Percentiles rank a stretch among this genome's conserved stretches.
Conservation (phyloP, 305 asterid species). For the Plantago rigida region DNA sequence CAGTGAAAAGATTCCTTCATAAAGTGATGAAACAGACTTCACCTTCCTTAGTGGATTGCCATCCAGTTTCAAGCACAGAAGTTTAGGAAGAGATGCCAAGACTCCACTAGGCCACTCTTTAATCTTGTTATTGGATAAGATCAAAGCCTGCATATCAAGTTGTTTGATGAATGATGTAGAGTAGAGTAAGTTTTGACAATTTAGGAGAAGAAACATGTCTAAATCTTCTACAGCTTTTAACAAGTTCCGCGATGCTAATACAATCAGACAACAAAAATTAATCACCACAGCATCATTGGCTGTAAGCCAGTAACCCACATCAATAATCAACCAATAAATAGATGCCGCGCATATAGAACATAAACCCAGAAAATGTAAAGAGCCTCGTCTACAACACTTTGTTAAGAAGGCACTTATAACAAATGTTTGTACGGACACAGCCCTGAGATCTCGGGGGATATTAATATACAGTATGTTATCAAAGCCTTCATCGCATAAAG, state of each 20-base stretch:
- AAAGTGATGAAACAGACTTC: slow-evolving; percentile 18
- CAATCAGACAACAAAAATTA: slow-evolving; percentile 1
- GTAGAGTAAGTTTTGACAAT: too few relatives aligned
- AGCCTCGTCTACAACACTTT: slow-evolving; percentile 18
- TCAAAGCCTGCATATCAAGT: slow-evolving; percentile 47
- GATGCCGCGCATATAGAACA: slow-evolving; percentile 15
- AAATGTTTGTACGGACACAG: slow-evolving; percentile 10
- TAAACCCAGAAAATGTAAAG: slow-evolving; percentile 16
- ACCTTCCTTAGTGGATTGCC: slow-evolving; percentile 75
- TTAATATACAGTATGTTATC: slow-evolving; percentile 1
- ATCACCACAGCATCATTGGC: not conserved
- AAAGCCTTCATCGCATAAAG: slow-evolving; percentile 4
- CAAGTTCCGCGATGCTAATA: slow-evolving; percentile 3
- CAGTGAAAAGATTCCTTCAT: not conserved
- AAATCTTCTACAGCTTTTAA: slow-evolving; percentile 4
- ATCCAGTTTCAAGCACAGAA: slow-evolving; percentile 83
- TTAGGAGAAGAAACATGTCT: too few relatives aligned
- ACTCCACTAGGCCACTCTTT: slow-evolving; percentile 76
- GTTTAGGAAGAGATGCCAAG: slow-evolving; percentile 58
- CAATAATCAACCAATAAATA: slow-evolving; percentile 13
- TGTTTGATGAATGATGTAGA: not conserved
- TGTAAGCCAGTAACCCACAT: not conserved
- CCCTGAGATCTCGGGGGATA: slow-evolving; percentile 8
- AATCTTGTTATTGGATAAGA: slow-evolving; percentile 85
- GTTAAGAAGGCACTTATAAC: slow-evolving; percentile 10